These are phyloP conservation scores for Candida berthetii DNA, from an alignment of 805 yeast species.

Conservation along the genomic window DNA sequence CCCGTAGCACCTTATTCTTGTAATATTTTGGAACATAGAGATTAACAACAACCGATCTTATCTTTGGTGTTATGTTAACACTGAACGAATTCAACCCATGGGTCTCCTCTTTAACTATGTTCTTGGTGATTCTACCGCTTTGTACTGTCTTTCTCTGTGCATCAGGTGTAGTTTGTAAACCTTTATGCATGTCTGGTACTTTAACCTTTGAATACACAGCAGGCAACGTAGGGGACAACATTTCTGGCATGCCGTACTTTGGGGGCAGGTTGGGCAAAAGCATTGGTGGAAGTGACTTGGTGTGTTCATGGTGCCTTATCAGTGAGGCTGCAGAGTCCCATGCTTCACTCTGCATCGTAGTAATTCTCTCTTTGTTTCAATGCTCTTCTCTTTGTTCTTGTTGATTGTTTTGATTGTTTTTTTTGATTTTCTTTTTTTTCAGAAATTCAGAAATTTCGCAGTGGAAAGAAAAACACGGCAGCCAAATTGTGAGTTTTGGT, in stretches of 20 bases:
- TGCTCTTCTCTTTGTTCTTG: no score
- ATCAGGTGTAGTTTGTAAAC: no score
- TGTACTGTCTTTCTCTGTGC: no score
- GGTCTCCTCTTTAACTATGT: constrained; percentile 6
- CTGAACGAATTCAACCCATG: constrained; percentile 7
- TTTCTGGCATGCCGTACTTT: neutral
- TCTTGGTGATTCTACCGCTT: neutral
- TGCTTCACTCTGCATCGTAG: no score
- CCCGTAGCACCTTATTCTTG: constrained; percentile 4
- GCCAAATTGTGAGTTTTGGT: no score
- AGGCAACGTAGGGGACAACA: neutral
- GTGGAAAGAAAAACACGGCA: no score
- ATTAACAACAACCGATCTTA: constrained; percentile 3
- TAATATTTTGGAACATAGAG: constrained; percentile 11
- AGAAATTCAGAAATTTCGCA: no score
- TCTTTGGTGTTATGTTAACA: constrained; percentile 1
- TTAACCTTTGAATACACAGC: neutral
- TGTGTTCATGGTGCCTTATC: neutral
- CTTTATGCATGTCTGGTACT: no score
- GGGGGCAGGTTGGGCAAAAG: neutral
- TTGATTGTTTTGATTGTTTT: no score
- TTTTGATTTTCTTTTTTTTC: no score
- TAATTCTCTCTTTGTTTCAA: no score
- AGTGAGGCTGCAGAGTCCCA: neutral
- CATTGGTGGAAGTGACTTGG: neutral